Conservation (phyloP, 1,284 basidiomycete genomes). For the Irpex sp. region DNA sequence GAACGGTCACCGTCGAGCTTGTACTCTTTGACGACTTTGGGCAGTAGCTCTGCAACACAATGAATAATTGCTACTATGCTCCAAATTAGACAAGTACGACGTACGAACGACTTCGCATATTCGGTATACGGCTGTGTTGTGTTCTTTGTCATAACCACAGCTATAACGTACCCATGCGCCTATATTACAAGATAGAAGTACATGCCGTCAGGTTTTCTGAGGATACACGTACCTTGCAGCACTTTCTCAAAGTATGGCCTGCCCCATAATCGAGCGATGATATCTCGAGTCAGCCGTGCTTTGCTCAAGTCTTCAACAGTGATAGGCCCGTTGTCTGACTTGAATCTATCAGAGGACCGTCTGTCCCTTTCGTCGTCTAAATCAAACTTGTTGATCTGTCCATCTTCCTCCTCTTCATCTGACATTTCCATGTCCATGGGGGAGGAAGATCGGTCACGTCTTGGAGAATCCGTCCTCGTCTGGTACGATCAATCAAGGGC, state of each 20-base stretch:
- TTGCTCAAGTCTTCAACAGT: constrained; percentile 53
- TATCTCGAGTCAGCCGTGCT: constrained; percentile 59
- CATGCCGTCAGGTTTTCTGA: constrained; percentile 9
- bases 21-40: constrained; percentile 63
- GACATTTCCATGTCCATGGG: constrained; percentile 81
- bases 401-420: constrained; percentile 69
- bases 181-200: constrained; percentile 32
- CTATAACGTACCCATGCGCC: constrained; percentile 82
- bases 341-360: constrained; percentile 44
- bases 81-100: constrained; percentile 19
- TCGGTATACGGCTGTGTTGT: constrained; percentile 67
- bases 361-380: constrained; percentile 66
- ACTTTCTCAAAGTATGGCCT: constrained; percentile 78
- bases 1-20: constrained; percentile 59
- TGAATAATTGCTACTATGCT: background rate
- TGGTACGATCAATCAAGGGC: constrained; percentile 17
- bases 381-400: constrained; percentile 66
- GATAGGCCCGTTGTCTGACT: constrained; percentile 49
- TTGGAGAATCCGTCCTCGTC: constrained; percentile 48
- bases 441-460: constrained; percentile 67
- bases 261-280: constrained; percentile 61
- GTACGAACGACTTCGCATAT: constrained; percentile 76
- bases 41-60: constrained; percentile 41
- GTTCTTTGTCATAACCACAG: constrained; percentile 53
- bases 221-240: constrained; percentile 56